phyloP scores from a whole-genome alignment of 73 alveolate species.

The Tetrahymena thermophila region DNA sequence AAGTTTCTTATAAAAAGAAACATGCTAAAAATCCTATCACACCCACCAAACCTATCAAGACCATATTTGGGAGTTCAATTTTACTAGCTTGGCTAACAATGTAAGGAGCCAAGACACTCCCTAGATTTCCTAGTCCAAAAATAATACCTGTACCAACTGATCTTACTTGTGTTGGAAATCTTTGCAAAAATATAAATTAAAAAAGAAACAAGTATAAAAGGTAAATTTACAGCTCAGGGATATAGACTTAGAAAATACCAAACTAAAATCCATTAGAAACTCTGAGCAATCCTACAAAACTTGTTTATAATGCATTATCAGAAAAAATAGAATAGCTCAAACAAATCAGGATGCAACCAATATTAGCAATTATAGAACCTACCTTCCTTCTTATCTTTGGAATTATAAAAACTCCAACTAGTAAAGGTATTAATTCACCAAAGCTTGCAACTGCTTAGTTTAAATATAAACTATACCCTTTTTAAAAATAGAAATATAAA shows the following conservation, averaged over 20 bases:
- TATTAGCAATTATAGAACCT: neutral
- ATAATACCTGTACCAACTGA: neutral
- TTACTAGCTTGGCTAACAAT: neutral
- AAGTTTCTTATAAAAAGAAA: neutral
- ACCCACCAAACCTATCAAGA: neutral
- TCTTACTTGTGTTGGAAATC: neutral
- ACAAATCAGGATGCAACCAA: neutral
- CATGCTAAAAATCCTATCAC: neutral
- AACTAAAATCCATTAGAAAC: neutral
- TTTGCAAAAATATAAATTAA: neutral
- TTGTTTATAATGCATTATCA: neutral
- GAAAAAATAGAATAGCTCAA: neutral
- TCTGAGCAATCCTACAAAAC: neutral
- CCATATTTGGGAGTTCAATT: neutral
- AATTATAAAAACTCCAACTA: neutral
- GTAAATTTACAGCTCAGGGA: neutral
- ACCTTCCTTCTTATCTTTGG: neutral
- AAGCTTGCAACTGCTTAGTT: neutral
- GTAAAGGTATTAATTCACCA: neutral
- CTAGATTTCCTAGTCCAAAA: neutral
- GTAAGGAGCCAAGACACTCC: neutral
- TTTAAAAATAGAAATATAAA: neutral
- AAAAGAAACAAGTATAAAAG: neutral
- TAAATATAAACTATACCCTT: neutral
- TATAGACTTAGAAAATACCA: neutral